phyloP scores from a whole-genome alignment of 495 filamentous ascomycete species.

The Cercophora scortea region DNA sequence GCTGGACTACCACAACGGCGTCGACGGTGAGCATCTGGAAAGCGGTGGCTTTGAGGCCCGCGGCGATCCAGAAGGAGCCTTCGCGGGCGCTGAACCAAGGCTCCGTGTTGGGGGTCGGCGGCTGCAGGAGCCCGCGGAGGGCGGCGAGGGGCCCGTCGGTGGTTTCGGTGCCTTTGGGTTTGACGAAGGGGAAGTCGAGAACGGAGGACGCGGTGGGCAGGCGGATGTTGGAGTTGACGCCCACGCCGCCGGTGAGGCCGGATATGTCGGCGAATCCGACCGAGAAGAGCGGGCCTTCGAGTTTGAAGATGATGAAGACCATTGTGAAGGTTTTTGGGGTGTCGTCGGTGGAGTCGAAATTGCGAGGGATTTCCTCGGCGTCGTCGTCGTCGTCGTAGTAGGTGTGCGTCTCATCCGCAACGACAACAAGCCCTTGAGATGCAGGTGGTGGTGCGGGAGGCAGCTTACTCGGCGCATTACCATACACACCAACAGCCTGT shows the following conservation, averaged over 20 bases:
- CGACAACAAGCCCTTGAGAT: no score
- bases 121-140: not conserved
- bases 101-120: not conserved
- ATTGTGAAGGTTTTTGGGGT: not conserved
- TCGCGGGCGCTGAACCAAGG: slow-evolving; percentile 14
- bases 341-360: not conserved
- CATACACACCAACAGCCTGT: slow-evolving; percentile 27
- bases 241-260: slow-evolving; percentile 12
- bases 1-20: slow-evolving; percentile 31
- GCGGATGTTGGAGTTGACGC: slow-evolving; percentile 22
- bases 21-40: slow-evolving; percentile 33
- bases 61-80: slow-evolving; percentile 32
- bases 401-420: not conserved
- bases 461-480: not conserved
- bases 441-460: not conserved
- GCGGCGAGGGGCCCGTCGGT: not conserved
- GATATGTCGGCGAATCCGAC: slow-evolving; percentile 31
- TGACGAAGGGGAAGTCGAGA: slow-evolving; percentile 22
- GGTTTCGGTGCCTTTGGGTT: slow-evolving; percentile 24
- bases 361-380: not conserved
- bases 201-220: slow-evolving; percentile 2
- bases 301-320: slow-evolving; percentile 31
- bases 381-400: not conserved
- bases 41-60: slow-evolving; percentile 31
- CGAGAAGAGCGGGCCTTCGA: slow-evolving; percentile 32